Base-by-base conservation (phyloP, 2,329 filamentous ascomycete species). In the Pseudogymnoascus sp. region DNA sequence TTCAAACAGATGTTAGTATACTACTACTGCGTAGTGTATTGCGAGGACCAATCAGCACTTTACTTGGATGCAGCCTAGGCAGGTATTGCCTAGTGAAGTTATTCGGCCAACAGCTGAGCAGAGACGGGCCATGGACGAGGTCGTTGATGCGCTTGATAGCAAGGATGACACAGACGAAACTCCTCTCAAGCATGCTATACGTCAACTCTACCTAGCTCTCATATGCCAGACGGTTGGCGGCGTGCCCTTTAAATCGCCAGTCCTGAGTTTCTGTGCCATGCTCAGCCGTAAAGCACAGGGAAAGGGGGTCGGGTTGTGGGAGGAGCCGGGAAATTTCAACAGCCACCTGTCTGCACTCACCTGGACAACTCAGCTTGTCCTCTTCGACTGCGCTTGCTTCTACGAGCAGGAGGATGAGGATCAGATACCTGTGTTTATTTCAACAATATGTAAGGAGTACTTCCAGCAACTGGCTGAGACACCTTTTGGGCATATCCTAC, bases 381-480 rank as follows among this genome's bases (percentile, higher is more conserved):
- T 64, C 30, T 64, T 64, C 16, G 14, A 62, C 28, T 60, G 38
- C 12, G 30, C 52, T n/a, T 60, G 38, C 39, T 66, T 61, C 59
- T 0, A 67, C 11, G 49, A 67, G 60, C 23, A 66, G n/a, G 62
- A 66, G 5, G 22, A 66, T 19, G 19, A 66, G 62, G 45, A 65
- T 11, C 12, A 64, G 60, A 66, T 66, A 16, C 62, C 30, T 14
- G 25, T 60, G 9, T 66, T 64, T 25, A 41, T 67, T 2, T 22
- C 35, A 2, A 63, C 55, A 14, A 63, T 66, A 12, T 66, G 14
- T 25, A 61, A 63, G 60, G 45, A 49, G 30, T 64, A 62, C 60
- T 65, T 67, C 35, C 8, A 64, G 19, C 33, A 65, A 35, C 42
- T 65, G 22, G 58, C 55, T 1, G 28, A 67, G 63, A 66, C 28